These are phyloP conservation scores for Kandelia obovata DNA, from an alignment of 345 rosid genomes.

Conservation along the genomic window DNA sequence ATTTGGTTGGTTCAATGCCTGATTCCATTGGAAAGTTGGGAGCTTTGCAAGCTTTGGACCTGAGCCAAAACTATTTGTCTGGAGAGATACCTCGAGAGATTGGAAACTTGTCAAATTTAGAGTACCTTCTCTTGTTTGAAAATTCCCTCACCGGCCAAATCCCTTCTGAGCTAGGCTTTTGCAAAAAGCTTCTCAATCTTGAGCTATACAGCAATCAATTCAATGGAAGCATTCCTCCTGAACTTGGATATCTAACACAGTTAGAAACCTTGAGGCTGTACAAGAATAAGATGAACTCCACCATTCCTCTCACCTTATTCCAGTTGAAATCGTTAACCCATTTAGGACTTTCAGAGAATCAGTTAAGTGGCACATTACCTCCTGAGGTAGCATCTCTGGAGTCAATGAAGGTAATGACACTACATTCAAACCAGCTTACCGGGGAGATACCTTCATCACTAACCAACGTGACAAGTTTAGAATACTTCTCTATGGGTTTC, in stretches of 20 bases:
- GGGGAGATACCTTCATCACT: slow-evolving; percentile 66
- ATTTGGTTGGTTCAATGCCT: slow-evolving; percentile 60
- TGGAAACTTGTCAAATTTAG: slow-evolving; percentile 63
- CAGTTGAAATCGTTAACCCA: slow-evolving; percentile 45
- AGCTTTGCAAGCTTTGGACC: slow-evolving; percentile 49
- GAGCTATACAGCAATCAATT: slow-evolving; percentile 51
- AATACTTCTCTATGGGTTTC: slow-evolving; percentile 53
- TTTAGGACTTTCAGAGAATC: slow-evolving; percentile 63
- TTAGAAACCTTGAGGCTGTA: slow-evolving; percentile 45
- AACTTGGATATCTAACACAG: slow-evolving; percentile 56
- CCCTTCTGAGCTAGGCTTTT: slow-evolving; percentile 59
- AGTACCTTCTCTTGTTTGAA: slow-evolving; percentile 29
- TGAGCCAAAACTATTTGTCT: slow-evolving; percentile 53
- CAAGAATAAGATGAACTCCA: slow-evolving; percentile 53
- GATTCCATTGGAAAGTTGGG: slow-evolving; percentile 49
- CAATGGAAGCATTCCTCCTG: slow-evolving; percentile 60
- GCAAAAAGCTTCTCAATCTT: slow-evolving; percentile 47
- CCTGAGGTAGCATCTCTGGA: slow-evolving; percentile 47
- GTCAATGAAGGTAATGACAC: slow-evolving; percentile 55
- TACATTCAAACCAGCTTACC: slow-evolving; percentile 56
- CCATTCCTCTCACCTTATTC: slow-evolving; percentile 65
- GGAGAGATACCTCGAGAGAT: slow-evolving; percentile 60
- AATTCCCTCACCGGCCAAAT: slow-evolving; percentile 59
- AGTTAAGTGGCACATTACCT: slow-evolving; percentile 53
- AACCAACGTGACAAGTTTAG: slow-evolving; percentile 55